Percentiles rank a stretch among this genome's conserved stretches.
These are phyloP conservation scores for Galerina marginata DNA, from an alignment of 768 basidiomycete genomes.

Conservation along the genomic window DNA sequence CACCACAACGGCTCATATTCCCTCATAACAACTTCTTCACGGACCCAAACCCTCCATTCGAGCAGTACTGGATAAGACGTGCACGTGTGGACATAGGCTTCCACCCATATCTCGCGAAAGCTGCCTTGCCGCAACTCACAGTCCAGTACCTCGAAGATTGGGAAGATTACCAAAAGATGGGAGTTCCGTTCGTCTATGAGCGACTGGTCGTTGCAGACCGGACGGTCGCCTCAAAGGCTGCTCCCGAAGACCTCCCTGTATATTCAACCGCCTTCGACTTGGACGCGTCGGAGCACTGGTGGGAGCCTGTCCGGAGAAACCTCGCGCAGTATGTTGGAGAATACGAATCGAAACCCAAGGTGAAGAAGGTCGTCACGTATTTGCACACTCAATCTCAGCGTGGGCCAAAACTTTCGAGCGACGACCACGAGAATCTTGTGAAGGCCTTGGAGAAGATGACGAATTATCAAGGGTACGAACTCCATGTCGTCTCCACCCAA, in stretches of 20 bases:
- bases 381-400: constrained; percentile 57
- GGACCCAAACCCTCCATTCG: constrained; percentile 44
- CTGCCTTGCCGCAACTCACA: constrained; percentile 73
- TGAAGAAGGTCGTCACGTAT: constrained; percentile 41
- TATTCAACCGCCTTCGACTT: constrained; percentile 51
- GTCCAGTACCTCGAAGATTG: constrained; percentile 78
- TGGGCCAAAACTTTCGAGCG: constrained; percentile 51
- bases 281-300: constrained; percentile 66
- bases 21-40: constrained; percentile 69
- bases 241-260: constrained; percentile 39
- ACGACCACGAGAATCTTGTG: constrained; percentile 67
- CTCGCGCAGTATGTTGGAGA: constrained; percentile 50
- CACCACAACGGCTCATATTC: constrained; percentile 77
- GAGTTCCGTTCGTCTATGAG: constrained; percentile 74
- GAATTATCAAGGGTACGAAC: constrained; percentile 56
- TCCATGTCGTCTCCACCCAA: constrained; percentile 56
- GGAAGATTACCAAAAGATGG: constrained; percentile 72
- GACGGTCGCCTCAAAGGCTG: constrained; percentile 54
- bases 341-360: constrained; percentile 26
- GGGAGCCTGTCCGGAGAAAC: constrained; percentile 58
- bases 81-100: constrained; percentile 64
- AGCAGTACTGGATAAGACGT: constrained; percentile 43
- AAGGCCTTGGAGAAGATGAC: constrained; percentile 58
- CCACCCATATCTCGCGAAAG: constrained; percentile 74
- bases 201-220: constrained; percentile 80